Percentiles rank a stretch among this genome's conserved stretches.
Conservation (phyloP, 2,329 filamentous ascomycete genomes). For the Microsporum ferrugineum region DNA sequence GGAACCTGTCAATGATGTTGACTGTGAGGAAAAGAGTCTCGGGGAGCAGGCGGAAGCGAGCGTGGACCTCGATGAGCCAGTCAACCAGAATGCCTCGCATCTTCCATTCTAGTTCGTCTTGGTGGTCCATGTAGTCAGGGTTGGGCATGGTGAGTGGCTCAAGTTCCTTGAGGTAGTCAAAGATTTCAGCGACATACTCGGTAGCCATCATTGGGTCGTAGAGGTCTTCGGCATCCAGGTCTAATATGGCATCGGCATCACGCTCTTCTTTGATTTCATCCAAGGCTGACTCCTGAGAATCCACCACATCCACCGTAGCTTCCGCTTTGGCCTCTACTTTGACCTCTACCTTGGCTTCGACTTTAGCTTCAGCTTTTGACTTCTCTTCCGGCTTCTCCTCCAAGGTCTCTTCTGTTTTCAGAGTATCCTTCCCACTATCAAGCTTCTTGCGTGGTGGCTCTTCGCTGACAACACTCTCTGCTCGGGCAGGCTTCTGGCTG, state of each 20-base stretch:
- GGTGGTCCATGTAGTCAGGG: slow-evolving; percentile 89
- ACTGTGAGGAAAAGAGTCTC: slow-evolving; percentile 91
- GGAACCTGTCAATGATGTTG: slow-evolving; percentile 95
- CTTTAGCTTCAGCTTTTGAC: neutral
- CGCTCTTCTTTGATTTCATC: neutral
- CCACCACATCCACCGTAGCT: neutral
- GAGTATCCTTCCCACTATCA: slow-evolving; percentile 41
- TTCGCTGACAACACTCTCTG: slow-evolving; percentile 47
- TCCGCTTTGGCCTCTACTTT: neutral
- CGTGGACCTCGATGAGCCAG: slow-evolving; percentile 93
- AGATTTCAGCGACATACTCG: slow-evolving; percentile 96
- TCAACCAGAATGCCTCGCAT: slow-evolving; percentile 97
- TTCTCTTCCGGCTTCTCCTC: slow-evolving; percentile 16
- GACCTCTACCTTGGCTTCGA: neutral
- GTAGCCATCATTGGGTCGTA: slow-evolving; percentile 93
- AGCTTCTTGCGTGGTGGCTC: slow-evolving; percentile 59
- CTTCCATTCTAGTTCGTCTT: slow-evolving; percentile 94
- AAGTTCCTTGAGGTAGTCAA: slow-evolving; percentile 75
- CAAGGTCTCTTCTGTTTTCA: slow-evolving; percentile 13
- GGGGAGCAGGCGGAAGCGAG: slow-evolving; percentile 77
- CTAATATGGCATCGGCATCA: slow-evolving; percentile 26
- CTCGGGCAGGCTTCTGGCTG: slow-evolving; percentile 47
- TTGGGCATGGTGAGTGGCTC: slow-evolving; percentile 71
- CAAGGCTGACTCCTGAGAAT: neutral
- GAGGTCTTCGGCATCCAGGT: slow-evolving; percentile 75